A percentile compares a stretch with the other conserved stretches of the same genome.
Conservation (phyloP, 2,329 filamentous ascomycete species). For the Diaporthe longicolla region DNA sequence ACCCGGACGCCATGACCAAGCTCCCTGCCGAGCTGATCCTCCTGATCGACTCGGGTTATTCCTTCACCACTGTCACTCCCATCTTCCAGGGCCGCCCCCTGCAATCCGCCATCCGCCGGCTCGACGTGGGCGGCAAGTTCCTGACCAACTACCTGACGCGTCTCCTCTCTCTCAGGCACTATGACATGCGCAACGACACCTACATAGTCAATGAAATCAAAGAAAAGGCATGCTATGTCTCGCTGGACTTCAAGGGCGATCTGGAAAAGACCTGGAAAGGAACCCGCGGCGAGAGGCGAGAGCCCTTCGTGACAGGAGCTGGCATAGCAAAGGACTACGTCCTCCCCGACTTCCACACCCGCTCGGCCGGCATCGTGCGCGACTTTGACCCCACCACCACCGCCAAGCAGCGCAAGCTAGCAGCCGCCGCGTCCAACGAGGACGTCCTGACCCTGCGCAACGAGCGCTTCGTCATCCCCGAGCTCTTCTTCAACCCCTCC, state of each 20-base stretch:
- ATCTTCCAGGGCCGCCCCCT: constrained; percentile 85
- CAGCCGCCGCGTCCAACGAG: constrained; percentile 69
- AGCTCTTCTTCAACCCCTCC: constrained; percentile 87
- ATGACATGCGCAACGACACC: constrained; percentile 94
- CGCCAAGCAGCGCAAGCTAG: constrained; percentile 64
- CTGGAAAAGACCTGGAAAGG: constrained; percentile 90
- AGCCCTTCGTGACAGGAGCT: constrained; percentile 62
- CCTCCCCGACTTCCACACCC: constrained; percentile 81
- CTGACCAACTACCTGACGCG: constrained; percentile 94
- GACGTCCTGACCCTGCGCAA: constrained; percentile 90
- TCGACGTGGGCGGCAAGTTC: constrained; percentile 93
- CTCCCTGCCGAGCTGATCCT: constrained; percentile 85
- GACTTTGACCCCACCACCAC: constrained; percentile 79
- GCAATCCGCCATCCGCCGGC: constrained; percentile 83
- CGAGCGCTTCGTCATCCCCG: constrained; percentile 91
- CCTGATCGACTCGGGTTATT: constrained; percentile 92
- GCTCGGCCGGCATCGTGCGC: constrained; percentile 76
- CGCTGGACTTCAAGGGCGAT: constrained; percentile 80
- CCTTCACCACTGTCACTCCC: constrained; percentile 91
- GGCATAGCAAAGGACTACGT: constrained; percentile 91
- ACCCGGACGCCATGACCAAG: constrained; percentile 47
- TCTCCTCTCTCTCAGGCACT: constrained; percentile 89
- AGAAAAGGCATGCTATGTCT: constrained; percentile 88
- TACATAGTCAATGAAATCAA: constrained; percentile 98
- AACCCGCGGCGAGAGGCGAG: constrained; percentile 70